Base-by-base conservation (phyloP, 2,329 filamentous ascomycete genomes). In the Lachnellula hyalina region DNA sequence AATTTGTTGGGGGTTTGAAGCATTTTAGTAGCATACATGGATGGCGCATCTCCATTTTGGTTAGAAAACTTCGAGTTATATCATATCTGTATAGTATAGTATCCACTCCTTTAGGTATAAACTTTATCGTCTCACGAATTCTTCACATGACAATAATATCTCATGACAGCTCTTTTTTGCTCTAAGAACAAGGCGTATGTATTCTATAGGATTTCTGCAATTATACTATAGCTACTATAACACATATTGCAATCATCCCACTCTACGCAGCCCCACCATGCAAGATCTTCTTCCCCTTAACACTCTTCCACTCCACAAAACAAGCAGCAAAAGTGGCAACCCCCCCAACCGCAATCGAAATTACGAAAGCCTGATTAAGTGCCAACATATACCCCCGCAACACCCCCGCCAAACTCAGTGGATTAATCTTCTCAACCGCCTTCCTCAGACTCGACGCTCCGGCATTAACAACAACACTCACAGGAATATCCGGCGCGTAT, bases 391-490 rank as follows among this genome's bases (percentile, higher is more conserved):
- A 79, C 1, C 75, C 75, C 5, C 59, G 42, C 3, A 79, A 55
- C 1, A 77, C 74, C 2, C 66, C 67, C 0, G 65, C 57, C 0
- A 79, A 58, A 45, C 73, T 63, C 1, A 57, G 56, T 3, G 63
- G 35, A 2, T 45, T 38, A n/a, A 55, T 40, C 28, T 11, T 41
- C 8, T 61, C 41, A 0, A 78, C 70, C 12, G 73, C 61, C 0
- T 59, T 55, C 17, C 71, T 65, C 14, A 79, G 68, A 7, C 65
- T 67, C 0, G 74, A 73, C 3, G 74, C 75, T 4, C 77, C 77
- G 1, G 75, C 75, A 4, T 57, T 51, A n/a, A 78, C 68, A 1
- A 78, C 65, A 0, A 58, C 54, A 25, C 58, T 47, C 4, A 64
- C 62, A 9, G 54, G 49, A 19, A 56, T 53, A 11, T 51, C 54